Conservation (phyloP, 805 yeast genomes). For the Kuraishia hungarica region DNA sequence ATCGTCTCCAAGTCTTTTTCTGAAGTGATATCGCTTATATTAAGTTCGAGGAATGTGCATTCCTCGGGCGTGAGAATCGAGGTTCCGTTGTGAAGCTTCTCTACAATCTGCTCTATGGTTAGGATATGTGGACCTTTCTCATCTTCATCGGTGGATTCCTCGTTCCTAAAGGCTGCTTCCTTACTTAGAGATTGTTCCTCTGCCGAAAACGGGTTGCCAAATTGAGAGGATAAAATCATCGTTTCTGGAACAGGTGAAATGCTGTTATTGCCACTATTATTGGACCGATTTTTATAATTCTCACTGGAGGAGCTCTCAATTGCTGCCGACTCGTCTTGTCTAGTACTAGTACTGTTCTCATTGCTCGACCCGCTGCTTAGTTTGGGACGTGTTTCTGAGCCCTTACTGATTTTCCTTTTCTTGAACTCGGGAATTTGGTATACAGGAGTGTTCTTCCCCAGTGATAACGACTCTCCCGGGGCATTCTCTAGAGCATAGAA, state of each 20-base stretch:
- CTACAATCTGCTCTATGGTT: neutral
- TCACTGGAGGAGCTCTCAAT: neutral
- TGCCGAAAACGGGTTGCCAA: too few relatives aligned
- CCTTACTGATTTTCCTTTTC: neutral
- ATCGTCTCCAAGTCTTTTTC: slow-evolving; percentile 9
- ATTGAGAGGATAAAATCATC: too few relatives aligned
- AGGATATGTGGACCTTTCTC: neutral
- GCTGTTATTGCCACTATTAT: neutral
- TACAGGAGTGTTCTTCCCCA: neutral
- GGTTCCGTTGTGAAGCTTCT: neutral
- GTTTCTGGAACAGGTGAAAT: neutral
- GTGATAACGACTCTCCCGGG: neutral
- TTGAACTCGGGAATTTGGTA: neutral
- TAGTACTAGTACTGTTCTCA: neutral
- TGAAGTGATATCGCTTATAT: too few relatives aligned
- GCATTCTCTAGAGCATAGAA: neutral
- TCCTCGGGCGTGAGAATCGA: neutral
- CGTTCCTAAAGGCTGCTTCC: neutral
- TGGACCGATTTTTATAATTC: neutral
- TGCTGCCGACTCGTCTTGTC: neutral
- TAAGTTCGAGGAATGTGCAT: neutral
- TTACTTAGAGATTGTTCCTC: neutral
- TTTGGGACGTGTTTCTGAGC: neutral
- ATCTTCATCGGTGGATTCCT: neutral
- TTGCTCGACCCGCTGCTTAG: neutral